phyloP scores from a whole-genome alignment of 176 grass and related monocot species.

The Triticum timopheevii region DNA sequence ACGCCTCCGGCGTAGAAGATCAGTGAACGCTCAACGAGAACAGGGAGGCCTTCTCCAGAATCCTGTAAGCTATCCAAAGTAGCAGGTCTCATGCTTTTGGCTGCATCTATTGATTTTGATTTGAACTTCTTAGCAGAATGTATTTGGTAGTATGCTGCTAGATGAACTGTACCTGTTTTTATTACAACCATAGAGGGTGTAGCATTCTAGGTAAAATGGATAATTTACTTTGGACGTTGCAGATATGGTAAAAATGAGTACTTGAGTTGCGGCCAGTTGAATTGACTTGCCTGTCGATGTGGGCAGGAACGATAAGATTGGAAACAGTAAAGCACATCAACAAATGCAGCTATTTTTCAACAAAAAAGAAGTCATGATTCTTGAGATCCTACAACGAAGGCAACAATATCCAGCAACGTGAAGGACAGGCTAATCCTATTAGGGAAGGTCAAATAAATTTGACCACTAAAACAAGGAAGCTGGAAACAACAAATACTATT shows the following conservation, averaged over 20 bases:
- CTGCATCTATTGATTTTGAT: background rate
- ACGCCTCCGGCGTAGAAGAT: conserved; percentile 83
- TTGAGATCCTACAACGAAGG: background rate
- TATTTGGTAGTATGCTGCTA: conserved; percentile 2
- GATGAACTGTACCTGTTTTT: conserved; percentile 34
- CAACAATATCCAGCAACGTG: conserved; percentile 8
- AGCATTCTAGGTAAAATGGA: background rate
- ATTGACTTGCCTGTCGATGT: background rate
- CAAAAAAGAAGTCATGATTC: background rate
- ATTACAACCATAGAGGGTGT: background rate
- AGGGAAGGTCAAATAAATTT: conserved; percentile 1
- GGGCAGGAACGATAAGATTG: background rate
- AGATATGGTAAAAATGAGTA: background rate
- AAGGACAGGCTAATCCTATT: background rate
- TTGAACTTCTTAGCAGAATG: conserved; percentile 6
- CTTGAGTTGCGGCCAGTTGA: background rate
- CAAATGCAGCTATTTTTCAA: background rate
- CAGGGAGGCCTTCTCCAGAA: conserved; percentile 87
- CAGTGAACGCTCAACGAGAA: conserved; percentile 84
- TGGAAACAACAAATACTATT: background rate
- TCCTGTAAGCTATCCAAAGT: conserved; percentile 70
- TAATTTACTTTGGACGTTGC: background rate
- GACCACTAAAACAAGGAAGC: conserved; percentile 16
- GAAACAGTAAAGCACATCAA: background rate
- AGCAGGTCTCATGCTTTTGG: conserved; percentile 8